These are phyloP conservation scores for Hanseniaspora meyeri DNA, from an alignment of 805 yeast species.

Conservation along the genomic window DNA sequence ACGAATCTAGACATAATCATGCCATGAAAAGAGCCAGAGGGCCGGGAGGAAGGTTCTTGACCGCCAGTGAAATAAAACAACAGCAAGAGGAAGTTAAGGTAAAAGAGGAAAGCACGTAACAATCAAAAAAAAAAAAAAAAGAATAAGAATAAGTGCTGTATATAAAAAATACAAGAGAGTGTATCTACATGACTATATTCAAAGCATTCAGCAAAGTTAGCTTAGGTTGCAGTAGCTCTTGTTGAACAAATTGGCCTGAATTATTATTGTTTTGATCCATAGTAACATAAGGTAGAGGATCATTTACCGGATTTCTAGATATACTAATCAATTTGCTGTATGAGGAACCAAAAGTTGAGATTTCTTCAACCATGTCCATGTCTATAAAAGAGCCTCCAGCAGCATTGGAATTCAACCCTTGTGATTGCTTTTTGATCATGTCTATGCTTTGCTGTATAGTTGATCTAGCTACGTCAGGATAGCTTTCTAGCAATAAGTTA, in stretches of 20 bases:
- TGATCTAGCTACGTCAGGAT: constrained; percentile 31
- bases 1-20: constrained; percentile 94
- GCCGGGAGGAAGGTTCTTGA: constrained; percentile 92
- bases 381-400: constrained; percentile 20
- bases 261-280: constrained; percentile 21
- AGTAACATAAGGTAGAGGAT: constrained; percentile 51
- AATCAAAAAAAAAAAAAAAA: background rate
- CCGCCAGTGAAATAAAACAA: constrained; percentile 74
- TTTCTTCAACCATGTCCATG: constrained; percentile 49
- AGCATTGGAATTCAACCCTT: constrained; percentile 25
- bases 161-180: background rate
- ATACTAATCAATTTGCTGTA: constrained; percentile 64
- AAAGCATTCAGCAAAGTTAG: constrained; percentile 22
- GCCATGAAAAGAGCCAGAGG: constrained; percentile 99
- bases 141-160: background rate
- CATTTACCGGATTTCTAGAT: constrained; percentile 42
- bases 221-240: constrained; percentile 24
- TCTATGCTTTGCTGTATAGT: constrained; percentile 33
- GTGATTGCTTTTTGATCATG: constrained; percentile 26
- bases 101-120: background rate
- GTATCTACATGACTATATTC: constrained; percentile 10
- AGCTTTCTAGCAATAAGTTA: constrained; percentile 30
- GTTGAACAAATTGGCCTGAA: constrained; percentile 19
- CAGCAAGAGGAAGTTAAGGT: constrained; percentile 10
- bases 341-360: constrained; percentile 73